A percentile compares a stretch with the other conserved stretches of the same genome.
phyloP scores from a whole-genome alignment of 139 green algal genomes.

The Ostreobium quekettii region DNA sequence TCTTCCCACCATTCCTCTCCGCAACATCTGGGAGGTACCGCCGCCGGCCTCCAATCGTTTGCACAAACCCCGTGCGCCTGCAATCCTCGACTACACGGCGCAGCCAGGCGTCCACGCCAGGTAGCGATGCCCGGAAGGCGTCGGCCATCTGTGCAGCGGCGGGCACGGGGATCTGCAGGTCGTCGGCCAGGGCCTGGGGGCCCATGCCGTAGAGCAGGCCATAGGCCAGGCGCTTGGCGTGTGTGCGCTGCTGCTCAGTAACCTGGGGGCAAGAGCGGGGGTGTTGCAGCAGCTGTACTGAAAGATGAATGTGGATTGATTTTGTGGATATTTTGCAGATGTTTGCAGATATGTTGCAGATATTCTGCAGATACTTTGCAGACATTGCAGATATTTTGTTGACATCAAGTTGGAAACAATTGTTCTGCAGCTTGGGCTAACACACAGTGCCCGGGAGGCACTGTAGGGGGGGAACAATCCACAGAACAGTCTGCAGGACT shows the following conservation, averaged over 20 bases:
- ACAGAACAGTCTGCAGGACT: too few species aligned
- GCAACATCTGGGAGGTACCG: conserved; percentile 55
- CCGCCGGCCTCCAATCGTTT: conserved; percentile 41
- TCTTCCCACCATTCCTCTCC: neutral
- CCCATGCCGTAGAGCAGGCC: conserved; percentile 73
- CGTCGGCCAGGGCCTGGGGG: conserved; percentile 28
- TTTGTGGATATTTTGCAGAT: too few species aligned
- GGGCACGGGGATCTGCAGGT: conserved; percentile 27
- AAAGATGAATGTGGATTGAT: too few species aligned
- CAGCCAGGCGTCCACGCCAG: conserved; percentile 20
- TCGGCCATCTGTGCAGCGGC: conserved; percentile 31
- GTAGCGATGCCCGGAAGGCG: conserved; percentile 37
- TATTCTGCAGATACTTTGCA: too few species aligned
- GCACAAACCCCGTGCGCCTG: conserved; percentile 30
- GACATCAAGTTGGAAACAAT: too few species aligned
- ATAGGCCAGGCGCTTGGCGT: conserved; percentile 69
- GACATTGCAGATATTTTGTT: too few species aligned
- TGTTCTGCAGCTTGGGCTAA: too few species aligned
- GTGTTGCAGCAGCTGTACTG: too few species aligned
- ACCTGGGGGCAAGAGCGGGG: conserved; percentile 28
- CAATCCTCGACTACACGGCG: conserved; percentile 31
- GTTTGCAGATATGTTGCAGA: too few species aligned
- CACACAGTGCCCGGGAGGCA: too few species aligned
- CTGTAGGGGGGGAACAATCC: too few species aligned
- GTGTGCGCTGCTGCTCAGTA: conserved; percentile 29